Base-by-base conservation (phyloP, 176 grass and related monocot species). In the Triticum monococcum region DNA sequence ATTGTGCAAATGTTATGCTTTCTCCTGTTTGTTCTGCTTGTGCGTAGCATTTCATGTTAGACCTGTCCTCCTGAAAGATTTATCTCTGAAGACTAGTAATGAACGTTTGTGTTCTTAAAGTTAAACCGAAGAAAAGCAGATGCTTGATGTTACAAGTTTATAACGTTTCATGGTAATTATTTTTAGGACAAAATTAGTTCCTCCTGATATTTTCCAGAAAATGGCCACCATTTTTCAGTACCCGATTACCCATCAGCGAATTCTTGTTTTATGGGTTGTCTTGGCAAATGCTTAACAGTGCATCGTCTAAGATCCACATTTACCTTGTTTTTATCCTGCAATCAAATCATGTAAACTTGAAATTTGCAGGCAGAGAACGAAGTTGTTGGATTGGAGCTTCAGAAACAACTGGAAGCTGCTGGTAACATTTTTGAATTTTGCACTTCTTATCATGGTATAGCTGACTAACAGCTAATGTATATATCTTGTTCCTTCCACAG, bases 381-480 rank as follows among this genome's bases (percentile, higher is more conserved):
- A 89, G 68, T 50, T 64, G 88, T 94, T 48, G 93, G 93, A 20
- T 80, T 89, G 28, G 93, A 98, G 62, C 91, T 98, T 68, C 86
- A 98, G 83, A 94, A 98, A 70, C 96, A 95, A 84, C 85, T 98
- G 12, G 84, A 95, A 88, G 91, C 93, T 84, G 84, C 96, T 71
- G 96, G 91, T 95, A 92, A 41, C 31, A 4, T 37, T 64, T 40
- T 67, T 13, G 38, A 22, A 23, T 38, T 79, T 50, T 80, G 41
- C 14, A 25, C 14, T 66, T 35, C 17, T 78, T 62, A 31, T 13
- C 12, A 77, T 88, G 37, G 22, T 71, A 25, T 32, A 13, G 1
- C 17, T 72, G 41, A 72, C 71, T 33, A 67, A 26, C 38, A 6
- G 12, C 67, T 77, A 38, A 67, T 62, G 28, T 20, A 2, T 10